Percentiles rank a stretch among this genome's conserved stretches.
Conservation (phyloP, 1,284 basidiomycete species). For the Trametes polyzona region DNA sequence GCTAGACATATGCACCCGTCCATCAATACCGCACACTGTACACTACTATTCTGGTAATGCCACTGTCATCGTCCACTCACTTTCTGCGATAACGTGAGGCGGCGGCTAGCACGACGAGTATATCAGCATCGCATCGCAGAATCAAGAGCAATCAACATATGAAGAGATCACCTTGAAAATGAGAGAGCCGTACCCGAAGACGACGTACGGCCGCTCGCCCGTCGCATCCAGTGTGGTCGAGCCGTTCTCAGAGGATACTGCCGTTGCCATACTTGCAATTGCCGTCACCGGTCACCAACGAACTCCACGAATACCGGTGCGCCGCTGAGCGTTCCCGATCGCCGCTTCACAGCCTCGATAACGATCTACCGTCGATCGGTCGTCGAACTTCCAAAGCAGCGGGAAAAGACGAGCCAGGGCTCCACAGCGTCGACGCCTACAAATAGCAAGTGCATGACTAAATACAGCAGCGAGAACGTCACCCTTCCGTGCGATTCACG, state of each 20-base stretch:
- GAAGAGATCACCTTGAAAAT: conserved; percentile 69
- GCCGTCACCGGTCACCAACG: no score
- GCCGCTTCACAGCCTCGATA: no score
- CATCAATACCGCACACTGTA: background rate
- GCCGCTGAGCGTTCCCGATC: no score
- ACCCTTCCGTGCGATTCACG: background rate
- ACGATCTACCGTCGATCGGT: background rate
- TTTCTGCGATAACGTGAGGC: conserved; percentile 64
- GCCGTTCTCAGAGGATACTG: background rate
- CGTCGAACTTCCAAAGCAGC: no score
- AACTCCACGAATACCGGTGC: no score
- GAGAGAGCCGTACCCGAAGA: conserved; percentile 83
- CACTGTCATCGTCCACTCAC: conserved; percentile 38
- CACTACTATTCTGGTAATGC: no score
- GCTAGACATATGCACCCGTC: conserved; percentile 29
- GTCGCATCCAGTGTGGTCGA: no score
- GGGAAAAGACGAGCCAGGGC: no score
- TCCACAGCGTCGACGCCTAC: no score
- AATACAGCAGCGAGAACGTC: background rate
- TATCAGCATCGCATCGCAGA: background rate
- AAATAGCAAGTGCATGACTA: conserved; percentile 1
- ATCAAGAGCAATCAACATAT: no score
- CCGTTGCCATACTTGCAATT: background rate
- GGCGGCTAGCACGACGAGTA: conserved; percentile 60
- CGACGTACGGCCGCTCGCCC: conserved; percentile 50